Base-by-base conservation (phyloP, 2,329 filamentous ascomycete species). In the Colletotrichum musicola region DNA sequence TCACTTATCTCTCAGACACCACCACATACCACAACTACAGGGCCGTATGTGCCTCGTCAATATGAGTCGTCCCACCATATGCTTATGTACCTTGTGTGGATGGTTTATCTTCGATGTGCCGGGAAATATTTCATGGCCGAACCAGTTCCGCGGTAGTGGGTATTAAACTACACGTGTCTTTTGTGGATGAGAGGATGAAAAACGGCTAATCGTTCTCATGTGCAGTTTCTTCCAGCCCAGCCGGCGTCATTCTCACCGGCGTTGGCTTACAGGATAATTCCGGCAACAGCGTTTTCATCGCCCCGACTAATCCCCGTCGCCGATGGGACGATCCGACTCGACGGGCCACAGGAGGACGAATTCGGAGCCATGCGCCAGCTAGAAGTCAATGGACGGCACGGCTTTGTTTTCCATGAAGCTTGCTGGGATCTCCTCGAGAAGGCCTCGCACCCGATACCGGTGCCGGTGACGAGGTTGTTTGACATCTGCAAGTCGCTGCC, bases 331-430 rank as follows among this genome's bases (percentile, higher is more conserved):
- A 47, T n/a, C 16, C 44, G 9, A n/a, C 3, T n/a, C 44, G 44
- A 47, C 13, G 22, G 44, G 16, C 44, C 44, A 47, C 22, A 25
- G 4, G 16, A 47, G 18, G 44, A 47, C 44, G 14, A 47, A n/a
- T 47, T 22, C 44, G 44, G 44, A 14, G 44, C 44, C 16, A 47
- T 47, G 44, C 12, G 44, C 16, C 44, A 47, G 16, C 14, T 14
- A 9, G 44, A 47, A 47, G 44, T 47, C 44, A 47, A 47, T 47
- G 44, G 44, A n/a, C 16, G 22, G 6, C 20, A 50, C 18, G 47
- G 47, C 18, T 50, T 50, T 27, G 22, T 50, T 50, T 50, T 50
- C 22, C 47, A 50, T 13, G 47, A 50, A 27, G 47, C 47, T 22
- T 50, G 47, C 20, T 50, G 47, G 47, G 9, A 27, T 25, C 1